Evolutionary conservation across 164 flowering plant species (phyloP), one percentile per base, ranked within the genome.

Genomic region (Dillenia turbinata): DNA sequence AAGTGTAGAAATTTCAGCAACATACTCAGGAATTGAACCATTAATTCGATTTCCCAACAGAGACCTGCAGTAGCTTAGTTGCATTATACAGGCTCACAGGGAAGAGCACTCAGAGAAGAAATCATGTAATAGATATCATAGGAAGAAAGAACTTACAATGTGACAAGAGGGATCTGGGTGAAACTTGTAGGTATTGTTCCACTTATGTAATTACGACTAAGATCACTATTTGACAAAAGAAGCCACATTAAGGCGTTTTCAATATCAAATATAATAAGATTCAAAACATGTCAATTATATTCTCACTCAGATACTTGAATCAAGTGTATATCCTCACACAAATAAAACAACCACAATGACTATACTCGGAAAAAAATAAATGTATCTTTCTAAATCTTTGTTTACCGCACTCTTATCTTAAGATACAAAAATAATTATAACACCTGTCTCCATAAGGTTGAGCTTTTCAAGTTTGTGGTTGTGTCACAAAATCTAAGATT

Each of bases 41-140:
- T 63, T 74, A 7, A 88, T 48, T 19, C 84, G 84, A 72, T 93
- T 93, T 54, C 86, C 98, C 59, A 84, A 43, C 49, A 81, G 60
- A 8, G 79, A 62, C 68, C 98, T 92, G 81, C 53, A 40, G 17
- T 48, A 9, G 52, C 6, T 45, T 8, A 24, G 11, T 9, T 12
- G 47, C 12, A 51, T 44, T 19, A 49, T 24, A 10, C 10, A 44
- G 26, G 13, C 50, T 3, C 48, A 53, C 44, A 52, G 6, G 17
- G 11, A 53, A 19, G 43, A 15, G 15, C 46, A 45, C 43, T 52
- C 40, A 46, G 16, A 48, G 8, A n/a, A 17, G 46, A 16, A 52
- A 55, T 49, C 6, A n/a, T 14, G 12, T 53, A 56, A n/a, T 3
- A 17, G 33, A 50, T 47, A 0, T 14, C 12, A 19, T 17, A 49